Percentiles rank a stretch among this genome's conserved stretches.
Evolutionary conservation across 2,329 filamentous ascomycete species (phyloP).

Genomic region (Xylogone sp.): DNA sequence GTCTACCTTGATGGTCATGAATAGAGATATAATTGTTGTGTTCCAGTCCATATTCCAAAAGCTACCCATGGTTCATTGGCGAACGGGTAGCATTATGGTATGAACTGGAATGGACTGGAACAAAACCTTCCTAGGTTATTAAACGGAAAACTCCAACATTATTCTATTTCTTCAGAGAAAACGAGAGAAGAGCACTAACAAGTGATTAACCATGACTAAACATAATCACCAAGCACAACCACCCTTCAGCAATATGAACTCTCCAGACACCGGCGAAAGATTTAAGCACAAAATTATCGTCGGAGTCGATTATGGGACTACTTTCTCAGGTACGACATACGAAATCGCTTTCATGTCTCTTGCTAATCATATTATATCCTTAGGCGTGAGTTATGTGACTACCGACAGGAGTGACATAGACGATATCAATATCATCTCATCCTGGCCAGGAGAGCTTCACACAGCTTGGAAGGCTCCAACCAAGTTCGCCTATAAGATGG

Average conservation of each 20-base stretch:
- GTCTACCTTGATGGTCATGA: too few relatives aligned
- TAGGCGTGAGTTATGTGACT: slow-evolving; percentile 13
- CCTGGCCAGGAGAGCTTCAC: slow-evolving; percentile 14
- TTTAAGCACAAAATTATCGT: slow-evolving; percentile 17
- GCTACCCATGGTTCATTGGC: too few relatives aligned
- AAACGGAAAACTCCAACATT: too few relatives aligned
- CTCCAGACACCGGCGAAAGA: neutral
- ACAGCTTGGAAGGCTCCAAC: slow-evolving; percentile 15
- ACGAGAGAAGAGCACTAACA: too few relatives aligned
- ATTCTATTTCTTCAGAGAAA: too few relatives aligned
- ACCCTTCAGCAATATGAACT: neutral
- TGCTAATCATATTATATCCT: neutral
- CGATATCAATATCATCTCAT: slow-evolving; percentile 14
- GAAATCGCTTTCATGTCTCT: neutral
- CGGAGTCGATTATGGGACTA: slow-evolving; percentile 24
- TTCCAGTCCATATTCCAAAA: too few relatives aligned
- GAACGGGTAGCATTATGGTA: too few relatives aligned
- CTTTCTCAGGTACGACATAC: slow-evolving; percentile 19
- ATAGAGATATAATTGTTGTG: too few relatives aligned
- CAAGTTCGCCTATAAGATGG: slow-evolving; percentile 15
- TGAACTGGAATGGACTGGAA: too few relatives aligned
- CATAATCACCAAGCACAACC: too few relatives aligned
- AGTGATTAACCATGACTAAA: too few relatives aligned
- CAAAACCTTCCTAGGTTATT: too few relatives aligned
- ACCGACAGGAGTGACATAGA: slow-evolving; percentile 11